Conservation (phyloP, 768 basidiomycete genomes). For the Phlebiopsis flavidoalba region DNA sequence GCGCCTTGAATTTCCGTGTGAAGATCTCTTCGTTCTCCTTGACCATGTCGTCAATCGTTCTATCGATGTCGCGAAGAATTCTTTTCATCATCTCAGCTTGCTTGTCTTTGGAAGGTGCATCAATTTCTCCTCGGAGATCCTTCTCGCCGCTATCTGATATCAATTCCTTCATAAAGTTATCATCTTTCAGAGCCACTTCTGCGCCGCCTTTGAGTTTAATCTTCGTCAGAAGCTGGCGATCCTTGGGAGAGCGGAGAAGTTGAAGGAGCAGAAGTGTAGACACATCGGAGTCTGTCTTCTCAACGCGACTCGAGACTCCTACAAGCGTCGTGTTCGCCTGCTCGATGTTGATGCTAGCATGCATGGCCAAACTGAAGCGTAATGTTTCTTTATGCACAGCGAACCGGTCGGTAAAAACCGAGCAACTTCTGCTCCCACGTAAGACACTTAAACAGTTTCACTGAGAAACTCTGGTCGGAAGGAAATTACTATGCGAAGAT, state of each 20-base stretch:
- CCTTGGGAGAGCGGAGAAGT: conserved; percentile 9
- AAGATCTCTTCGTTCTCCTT: conserved; percentile 4
- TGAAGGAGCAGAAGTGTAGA: conserved; percentile 5
- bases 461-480: not conserved
- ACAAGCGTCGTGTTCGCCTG: conserved; percentile 1
- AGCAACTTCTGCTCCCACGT: conserved; percentile 9
- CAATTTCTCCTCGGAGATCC: not conserved
- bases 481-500: too few relatives aligned
- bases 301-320: not conserved
- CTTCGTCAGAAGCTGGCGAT: conserved; percentile 10
- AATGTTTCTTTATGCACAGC: conserved; percentile 2
- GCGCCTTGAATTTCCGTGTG: conserved; percentile 4
- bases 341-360: not conserved
- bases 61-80: not conserved
- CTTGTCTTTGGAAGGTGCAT: not conserved
- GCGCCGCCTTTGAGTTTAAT: conserved; percentile 5
- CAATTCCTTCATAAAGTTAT: conserved; percentile 4
- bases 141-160: not conserved
- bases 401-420: conserved; percentile 5
- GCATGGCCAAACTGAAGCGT: conserved; percentile 3
- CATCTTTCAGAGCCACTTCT: conserved; percentile 2
- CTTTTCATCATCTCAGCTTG: not conserved
- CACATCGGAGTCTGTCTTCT: not conserved
- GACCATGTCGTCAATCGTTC: not conserved
- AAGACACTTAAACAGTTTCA: conserved; percentile 5